Conservation (phyloP, 176 grass and related monocot species). For the Cenchrus fungigraminus region DNA sequence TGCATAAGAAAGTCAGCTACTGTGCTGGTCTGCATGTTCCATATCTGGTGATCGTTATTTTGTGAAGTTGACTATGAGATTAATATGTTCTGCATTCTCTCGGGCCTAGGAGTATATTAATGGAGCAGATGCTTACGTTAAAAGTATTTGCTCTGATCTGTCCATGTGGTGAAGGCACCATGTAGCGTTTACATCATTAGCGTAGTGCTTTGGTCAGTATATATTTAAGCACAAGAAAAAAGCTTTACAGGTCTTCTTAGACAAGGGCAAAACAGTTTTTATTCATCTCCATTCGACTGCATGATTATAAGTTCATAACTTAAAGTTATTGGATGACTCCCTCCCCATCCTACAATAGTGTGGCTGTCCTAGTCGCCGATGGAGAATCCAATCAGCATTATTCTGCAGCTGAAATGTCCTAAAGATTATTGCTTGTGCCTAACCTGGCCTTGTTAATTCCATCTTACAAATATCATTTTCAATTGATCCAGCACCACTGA, state of each 20-base stretch:
- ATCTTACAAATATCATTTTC: background rate
- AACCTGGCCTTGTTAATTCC: constrained; percentile 1
- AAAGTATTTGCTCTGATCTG: background rate
- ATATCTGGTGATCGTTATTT: background rate
- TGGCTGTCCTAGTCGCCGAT: background rate
- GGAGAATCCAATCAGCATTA: background rate
- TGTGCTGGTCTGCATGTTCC: background rate
- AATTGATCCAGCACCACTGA: background rate
- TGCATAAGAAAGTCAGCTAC: background rate
- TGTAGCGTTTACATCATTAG: background rate
- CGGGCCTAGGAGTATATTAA: background rate
- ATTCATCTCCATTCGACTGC: background rate
- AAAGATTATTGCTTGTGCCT: background rate
- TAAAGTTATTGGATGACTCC: background rate
- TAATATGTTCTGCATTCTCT: background rate
- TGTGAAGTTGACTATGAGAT: background rate
- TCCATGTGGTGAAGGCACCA: background rate
- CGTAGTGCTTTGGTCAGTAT: background rate
- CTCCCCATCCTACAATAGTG: background rate
- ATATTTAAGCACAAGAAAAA: background rate
- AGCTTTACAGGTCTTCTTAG: background rate
- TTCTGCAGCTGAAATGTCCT: background rate
- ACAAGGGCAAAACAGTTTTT: background rate
- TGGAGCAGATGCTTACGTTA: constrained; percentile 4
- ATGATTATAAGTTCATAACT: background rate